Percentiles rank a stretch among this genome's conserved stretches.
Evolutionary conservation across 768 basidiomycete genomes (phyloP).

Genomic region (Boletus vinaceobasis): DNA sequence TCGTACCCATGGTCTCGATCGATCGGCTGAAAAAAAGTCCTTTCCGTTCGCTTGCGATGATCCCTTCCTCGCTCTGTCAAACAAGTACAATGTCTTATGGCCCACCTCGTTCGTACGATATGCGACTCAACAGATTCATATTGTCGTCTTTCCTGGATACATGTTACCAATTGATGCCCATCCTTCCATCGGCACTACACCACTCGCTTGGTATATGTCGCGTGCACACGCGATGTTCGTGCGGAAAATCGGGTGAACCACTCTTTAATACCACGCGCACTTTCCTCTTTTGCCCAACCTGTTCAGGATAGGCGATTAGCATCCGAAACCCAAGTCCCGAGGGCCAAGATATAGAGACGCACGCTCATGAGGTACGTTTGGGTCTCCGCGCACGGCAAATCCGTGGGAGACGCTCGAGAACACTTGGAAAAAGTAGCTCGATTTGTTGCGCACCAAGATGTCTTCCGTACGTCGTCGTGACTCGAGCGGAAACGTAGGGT

Average conservation of each 20-base stretch:
- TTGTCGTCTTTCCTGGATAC: no score
- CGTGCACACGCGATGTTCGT: background rate
- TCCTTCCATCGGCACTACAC: no score
- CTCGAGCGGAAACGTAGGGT: conserved; percentile 46
- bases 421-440: conserved; percentile 52
- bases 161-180: no score
- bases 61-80: background rate
- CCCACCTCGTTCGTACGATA: no score
- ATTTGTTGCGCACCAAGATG: conserved; percentile 46
- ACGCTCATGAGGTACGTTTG: conserved; percentile 18
- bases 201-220: no score
- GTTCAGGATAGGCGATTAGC: no score
- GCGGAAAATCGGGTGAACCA: conserved; percentile 38
- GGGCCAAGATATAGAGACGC: background rate
- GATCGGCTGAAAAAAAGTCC: background rate
- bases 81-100: background rate
- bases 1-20: background rate
- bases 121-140: no score
- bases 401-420: no score
- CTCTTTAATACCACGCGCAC: conserved; percentile 42
- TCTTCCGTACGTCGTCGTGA: conserved; percentile 54
- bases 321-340: background rate
- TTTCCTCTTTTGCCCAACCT: conserved; percentile 59
- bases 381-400: conserved; percentile 17
- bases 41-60: background rate